Evolutionary conservation across 352 stramenopile genomes (phyloP), one percentile per base, ranked within the genome.

Genomic region (Elongisporangium undulatum): DNA sequence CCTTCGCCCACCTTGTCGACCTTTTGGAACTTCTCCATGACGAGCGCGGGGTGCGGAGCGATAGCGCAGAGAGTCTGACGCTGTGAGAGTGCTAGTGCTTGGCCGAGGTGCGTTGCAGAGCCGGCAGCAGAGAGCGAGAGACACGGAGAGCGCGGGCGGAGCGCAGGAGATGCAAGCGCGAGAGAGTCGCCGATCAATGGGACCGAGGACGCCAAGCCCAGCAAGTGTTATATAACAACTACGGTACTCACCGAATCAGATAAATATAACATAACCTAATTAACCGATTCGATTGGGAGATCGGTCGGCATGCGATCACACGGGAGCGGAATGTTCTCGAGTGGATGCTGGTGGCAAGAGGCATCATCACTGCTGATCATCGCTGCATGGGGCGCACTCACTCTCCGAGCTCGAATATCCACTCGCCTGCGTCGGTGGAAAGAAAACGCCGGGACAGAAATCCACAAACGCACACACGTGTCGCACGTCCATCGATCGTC

Each of bases 1-100:
- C 96, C 94, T 82, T 98, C 95, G 53, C 87, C 87, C 61, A 96
- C 89, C 66, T 94, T 92, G 56, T 90, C 79, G 29, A 96, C 70
- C 64, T 93, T 96, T 53, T 89, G 78, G 62, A 87, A 95, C 58
- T 92, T 89, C 53, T 96, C 84, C 85, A 94, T 94, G 5, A 17
- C 56, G 53, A 29, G 29, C 9, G 9, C 29, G 29, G 29, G 29
- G 29, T 15, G 5, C 1, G 29, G 8, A 41, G 29, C 1, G 4
- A 41, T 4, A 41, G 29, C 29, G 29, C 29, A 41, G 29, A 9
- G 1, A 41, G 29, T 9, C 29, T 41, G 9, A 41, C 1, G 29
- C 29, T 41, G 29, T 41, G 29, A 41, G 29, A 13, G 29, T 41
- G 29, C 1, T 9, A 9, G 29, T 9, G 29, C 4, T 41, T 41